These are phyloP conservation scores for Phytophthora macrochlamydospora DNA, from an alignment of 352 stramenopile species.

Conservation along the genomic window DNA sequence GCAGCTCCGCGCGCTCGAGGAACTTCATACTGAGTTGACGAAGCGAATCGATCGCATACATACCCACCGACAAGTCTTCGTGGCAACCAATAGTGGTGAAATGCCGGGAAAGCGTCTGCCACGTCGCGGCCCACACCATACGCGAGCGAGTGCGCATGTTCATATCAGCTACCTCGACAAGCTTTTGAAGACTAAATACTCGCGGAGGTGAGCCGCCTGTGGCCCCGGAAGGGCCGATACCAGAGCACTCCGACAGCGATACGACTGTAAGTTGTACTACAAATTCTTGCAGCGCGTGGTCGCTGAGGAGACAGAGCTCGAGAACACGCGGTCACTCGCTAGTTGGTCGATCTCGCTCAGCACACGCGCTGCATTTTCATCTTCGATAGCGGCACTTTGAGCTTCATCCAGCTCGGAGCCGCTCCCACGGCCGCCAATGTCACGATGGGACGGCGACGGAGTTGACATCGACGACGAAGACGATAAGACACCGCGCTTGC, in stretches of 20 bases:
- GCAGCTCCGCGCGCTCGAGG: constrained; percentile 97
- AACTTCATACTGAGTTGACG: constrained; percentile 99
- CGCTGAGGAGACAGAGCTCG: constrained; percentile 84
- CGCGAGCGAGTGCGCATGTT: constrained; percentile 98
- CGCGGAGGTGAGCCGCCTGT: constrained; percentile 75
- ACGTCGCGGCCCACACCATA: constrained; percentile 98
- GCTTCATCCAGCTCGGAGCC: constrained; percentile 50
- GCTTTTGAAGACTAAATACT: constrained; percentile 98
- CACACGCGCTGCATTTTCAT: constrained; percentile 85
- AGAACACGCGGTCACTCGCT: constrained; percentile 92
- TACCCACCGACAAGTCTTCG: constrained; percentile 96
- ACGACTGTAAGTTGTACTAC: constrained; percentile 91
- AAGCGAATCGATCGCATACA: constrained; percentile 99
- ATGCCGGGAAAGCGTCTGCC: constrained; percentile 96
- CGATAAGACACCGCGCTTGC: constrained; percentile 33
- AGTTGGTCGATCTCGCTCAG: constrained; percentile 85
- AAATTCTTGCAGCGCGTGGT: constrained; percentile 88
- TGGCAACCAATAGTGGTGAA: constrained; percentile 98
- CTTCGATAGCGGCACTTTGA: constrained; percentile 78
- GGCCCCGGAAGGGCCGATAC: constrained; percentile 36
- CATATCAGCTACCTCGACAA: constrained; percentile 99
- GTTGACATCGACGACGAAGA: constrained; percentile 33
- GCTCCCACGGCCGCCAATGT: constrained; percentile 33
- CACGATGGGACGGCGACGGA: constrained; percentile 61
- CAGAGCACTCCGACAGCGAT: constrained; percentile 90